Evolutionary conservation across 805 yeast species (phyloP), one percentile per base, ranked within the genome.

Genomic region (Myxozyma neotropica): DNA sequence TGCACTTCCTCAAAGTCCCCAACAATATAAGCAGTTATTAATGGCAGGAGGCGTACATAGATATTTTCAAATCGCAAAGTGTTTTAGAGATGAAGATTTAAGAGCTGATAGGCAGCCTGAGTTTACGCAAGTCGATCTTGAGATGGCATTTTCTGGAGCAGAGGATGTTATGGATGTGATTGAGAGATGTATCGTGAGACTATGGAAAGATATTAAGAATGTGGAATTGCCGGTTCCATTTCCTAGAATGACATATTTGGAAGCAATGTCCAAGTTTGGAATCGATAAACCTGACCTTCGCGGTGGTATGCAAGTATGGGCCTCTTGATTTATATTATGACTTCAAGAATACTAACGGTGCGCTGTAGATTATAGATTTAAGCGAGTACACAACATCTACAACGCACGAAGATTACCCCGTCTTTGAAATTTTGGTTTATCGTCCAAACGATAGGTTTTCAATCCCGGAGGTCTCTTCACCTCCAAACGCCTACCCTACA

Each of bases 1-100:
- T 72, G 97, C 99, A 0, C 77, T 94, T 29, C 97, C 98, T 0
- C 99, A 94, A 72, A 89, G 97, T 15, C 99, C 99, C 0, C 99
- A 94, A 71, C 99, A 94, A 71, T 94, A 93, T 71, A 94, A 94
- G 71, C 99, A 94, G 73, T 77, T 94, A 42, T 76, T 94, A 35
- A 94, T 94, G 91, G 96, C 97, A 0, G 86, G 96, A 42, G 99
- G 99, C 0, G 83, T 94, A 40, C 80, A 87, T 53, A 80, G 83
- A 50, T 94, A 94, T 73, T 94, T 83, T 73, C 99, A 94, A 74
- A 77, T 94, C 40, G 98, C 99, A 2, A 85, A 83, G 69, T 94
- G 99, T 72, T 94, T 94, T 72, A 80, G 99, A 65, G 99, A 94
- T 72, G 99, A 94, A 72, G 98, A 94, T 74, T 79, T 94, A 58